These are phyloP conservation scores for Cutaneotrichosporon curvatum DNA, from an alignment of 1,284 basidiomycete species.

Conservation along the genomic window DNA sequence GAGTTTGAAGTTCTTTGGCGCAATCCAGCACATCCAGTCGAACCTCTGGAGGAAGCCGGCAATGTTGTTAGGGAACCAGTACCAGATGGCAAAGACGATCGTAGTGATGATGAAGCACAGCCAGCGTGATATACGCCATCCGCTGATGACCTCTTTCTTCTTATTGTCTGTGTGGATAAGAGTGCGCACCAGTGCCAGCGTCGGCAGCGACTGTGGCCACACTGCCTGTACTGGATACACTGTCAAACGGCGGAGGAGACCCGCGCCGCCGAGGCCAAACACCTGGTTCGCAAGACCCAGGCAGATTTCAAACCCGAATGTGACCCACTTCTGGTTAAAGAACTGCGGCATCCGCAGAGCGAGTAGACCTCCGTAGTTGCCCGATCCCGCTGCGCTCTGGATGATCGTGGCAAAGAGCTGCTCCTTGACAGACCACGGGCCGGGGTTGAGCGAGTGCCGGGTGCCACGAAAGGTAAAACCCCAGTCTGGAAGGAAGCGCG, in stretches of 20 bases:
- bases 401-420: constrained; percentile 28
- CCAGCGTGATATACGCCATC: constrained; percentile 7
- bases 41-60: not conserved
- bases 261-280: constrained; percentile 49
- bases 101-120: not conserved
- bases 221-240: constrained; percentile 46
- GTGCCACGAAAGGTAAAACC: constrained; percentile 16
- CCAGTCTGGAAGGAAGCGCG: constrained; percentile 5
- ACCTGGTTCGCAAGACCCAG: constrained; percentile 46
- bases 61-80: not conserved
- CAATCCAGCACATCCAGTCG: constrained; percentile 51
- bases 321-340: constrained; percentile 36
- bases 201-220: constrained; percentile 44
- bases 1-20: constrained; percentile 31
- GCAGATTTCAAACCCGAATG: constrained; percentile 44
- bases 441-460: constrained; percentile 35
- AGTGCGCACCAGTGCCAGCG: constrained; percentile 43
- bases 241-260: constrained; percentile 46
- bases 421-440: constrained; percentile 49
- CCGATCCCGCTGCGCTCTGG: constrained; percentile 32
- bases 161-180: constrained; percentile 33
- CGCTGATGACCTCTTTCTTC: constrained; percentile 24
- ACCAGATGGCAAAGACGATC: not conserved
- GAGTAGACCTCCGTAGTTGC: constrained; percentile 37
- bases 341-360: constrained; percentile 28